Evolutionary conservation across 371 early-diverging fungal species (phyloP).

Genomic region (Batrachochytrium dendrobatidis): DNA sequence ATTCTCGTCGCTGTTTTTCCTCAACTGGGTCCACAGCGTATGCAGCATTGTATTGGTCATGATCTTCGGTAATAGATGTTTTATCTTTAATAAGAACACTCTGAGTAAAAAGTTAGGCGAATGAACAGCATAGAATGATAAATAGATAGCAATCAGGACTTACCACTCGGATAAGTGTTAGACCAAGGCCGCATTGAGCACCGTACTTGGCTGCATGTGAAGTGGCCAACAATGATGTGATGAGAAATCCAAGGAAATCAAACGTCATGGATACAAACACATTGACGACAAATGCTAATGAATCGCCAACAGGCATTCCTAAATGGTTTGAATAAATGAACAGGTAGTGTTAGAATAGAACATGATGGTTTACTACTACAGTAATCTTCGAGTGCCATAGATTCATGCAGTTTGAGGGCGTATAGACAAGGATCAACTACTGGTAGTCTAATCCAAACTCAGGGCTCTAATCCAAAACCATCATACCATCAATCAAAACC

Average conservation of each 20-base stretch:
- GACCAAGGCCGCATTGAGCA: constrained; percentile 29
- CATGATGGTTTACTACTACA: background rate
- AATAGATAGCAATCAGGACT: background rate
- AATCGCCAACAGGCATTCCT: constrained; percentile 41
- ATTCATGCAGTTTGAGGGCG: background rate
- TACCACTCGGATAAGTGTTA: constrained; percentile 27
- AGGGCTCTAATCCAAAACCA: too few relatives aligned
- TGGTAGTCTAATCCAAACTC: too few relatives aligned
- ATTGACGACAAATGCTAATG: constrained; percentile 34
- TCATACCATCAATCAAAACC: constrained; percentile 32
- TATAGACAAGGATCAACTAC: too few relatives aligned
- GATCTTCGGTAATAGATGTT: constrained; percentile 12
- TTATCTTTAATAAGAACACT: constrained; percentile 1
- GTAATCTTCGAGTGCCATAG: background rate
- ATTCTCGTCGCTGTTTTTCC: constrained; percentile 16
- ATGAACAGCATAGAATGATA: too few relatives aligned
- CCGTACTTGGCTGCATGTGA: constrained; percentile 34
- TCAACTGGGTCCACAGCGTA: constrained; percentile 8
- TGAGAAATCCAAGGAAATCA: constrained; percentile 35
- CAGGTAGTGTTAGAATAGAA: background rate
- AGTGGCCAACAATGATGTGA: constrained; percentile 33
- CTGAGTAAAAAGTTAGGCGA: constrained; percentile 1
- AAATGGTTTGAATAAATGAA: background rate
- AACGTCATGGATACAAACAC: constrained; percentile 36
- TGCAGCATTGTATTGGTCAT: constrained; percentile 10